Evolutionary conservation across 495 filamentous ascomycete species (phyloP).

Genomic region (Margaritispora aquatica): DNA sequence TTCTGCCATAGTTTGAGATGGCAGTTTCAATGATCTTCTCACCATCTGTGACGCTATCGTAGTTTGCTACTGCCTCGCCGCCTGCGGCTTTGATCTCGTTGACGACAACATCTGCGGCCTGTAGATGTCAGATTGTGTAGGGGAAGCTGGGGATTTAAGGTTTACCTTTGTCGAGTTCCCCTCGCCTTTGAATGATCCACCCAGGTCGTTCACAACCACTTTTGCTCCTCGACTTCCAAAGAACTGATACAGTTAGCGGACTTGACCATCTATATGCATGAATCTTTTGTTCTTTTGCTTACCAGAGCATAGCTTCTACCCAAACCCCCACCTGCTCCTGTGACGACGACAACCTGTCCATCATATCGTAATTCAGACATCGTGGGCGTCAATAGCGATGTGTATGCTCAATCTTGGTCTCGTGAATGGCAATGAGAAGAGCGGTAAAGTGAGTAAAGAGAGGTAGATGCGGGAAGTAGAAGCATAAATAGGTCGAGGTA

Average conservation of each 20-base stretch:
- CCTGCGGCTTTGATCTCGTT: constrained; percentile 87
- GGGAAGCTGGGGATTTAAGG: background rate
- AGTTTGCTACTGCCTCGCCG: constrained; percentile 97
- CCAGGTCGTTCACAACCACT: constrained; percentile 96
- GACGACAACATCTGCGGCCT: constrained; percentile 92
- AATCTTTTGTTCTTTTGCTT: constrained; percentile 48
- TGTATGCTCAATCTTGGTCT: constrained; percentile 7
- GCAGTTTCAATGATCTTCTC: constrained; percentile 96
- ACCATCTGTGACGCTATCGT: constrained; percentile 92
- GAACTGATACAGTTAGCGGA: too few species aligned
- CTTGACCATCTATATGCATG: constrained; percentile 59
- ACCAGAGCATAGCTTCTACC: background rate
- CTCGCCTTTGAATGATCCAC: constrained; percentile 91
- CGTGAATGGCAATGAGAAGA: background rate
- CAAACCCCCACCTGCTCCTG: constrained; percentile 81
- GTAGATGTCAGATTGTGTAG: constrained; percentile 1
- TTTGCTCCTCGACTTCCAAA: constrained; percentile 90
- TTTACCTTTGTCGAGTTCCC: constrained; percentile 78
- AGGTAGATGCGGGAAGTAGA: background rate
- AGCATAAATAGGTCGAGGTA: constrained; percentile 14
- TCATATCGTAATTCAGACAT: constrained; percentile 89
- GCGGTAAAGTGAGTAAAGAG: constrained; percentile 6
- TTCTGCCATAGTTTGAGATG: constrained; percentile 83
- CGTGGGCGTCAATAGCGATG: constrained; percentile 19
- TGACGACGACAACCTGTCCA: constrained; percentile 94